Conservation (phyloP, 2,329 filamentous ascomycete genomes). For the Fusarium beomiforme region DNA sequence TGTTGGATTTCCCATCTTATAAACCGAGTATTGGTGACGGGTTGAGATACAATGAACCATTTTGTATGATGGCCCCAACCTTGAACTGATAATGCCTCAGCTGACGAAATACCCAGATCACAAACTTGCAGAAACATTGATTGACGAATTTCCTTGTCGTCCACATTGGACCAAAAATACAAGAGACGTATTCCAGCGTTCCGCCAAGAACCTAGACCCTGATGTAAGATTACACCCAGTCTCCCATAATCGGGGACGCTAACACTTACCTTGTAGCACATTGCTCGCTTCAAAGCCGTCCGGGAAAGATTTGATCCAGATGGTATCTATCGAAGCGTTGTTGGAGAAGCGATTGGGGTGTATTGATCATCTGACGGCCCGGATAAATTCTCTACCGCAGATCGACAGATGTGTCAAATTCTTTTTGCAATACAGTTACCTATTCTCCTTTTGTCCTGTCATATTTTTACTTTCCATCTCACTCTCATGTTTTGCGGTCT, state of each 20-base stretch:
- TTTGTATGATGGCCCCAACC: accelerated
- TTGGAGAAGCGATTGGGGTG: conserved; percentile 1
- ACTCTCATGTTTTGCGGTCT: too few species aligned
- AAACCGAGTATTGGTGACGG: background rate
- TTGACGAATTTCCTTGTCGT: background rate
- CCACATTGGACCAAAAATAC: conserved; percentile 13
- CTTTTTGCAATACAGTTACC: too few species aligned
- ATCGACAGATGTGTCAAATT: too few species aligned
- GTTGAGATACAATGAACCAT: background rate
- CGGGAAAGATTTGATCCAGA: background rate
- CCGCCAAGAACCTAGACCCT: background rate
- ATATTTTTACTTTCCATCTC: too few species aligned
- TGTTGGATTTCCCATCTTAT: background rate
- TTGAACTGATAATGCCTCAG: accelerated
- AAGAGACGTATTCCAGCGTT: background rate
- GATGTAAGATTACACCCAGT: background rate
- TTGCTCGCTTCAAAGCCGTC: background rate
- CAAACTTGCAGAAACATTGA: background rate
- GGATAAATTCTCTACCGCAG: background rate
- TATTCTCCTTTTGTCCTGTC: too few species aligned
- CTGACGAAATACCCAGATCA: background rate
- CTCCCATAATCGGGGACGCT: accelerated
- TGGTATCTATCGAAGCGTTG: background rate
- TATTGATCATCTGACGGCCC: background rate
- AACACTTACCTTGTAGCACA: background rate